Base-by-base conservation (phyloP, 352 stramenopile species). In the Phytopythium litorale region DNA sequence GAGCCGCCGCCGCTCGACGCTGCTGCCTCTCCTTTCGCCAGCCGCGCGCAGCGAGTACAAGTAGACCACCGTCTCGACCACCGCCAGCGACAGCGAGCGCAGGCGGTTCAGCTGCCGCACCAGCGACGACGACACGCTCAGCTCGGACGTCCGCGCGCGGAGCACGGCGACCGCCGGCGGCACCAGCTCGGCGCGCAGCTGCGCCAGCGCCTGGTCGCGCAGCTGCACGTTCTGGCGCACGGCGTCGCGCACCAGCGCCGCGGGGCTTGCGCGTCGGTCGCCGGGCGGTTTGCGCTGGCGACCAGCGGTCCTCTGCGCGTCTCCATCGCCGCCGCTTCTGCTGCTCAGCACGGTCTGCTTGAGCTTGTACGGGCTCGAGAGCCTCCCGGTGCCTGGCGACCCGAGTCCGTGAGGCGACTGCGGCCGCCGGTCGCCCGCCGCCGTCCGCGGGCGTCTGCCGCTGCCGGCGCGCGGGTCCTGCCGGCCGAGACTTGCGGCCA, bases 41-140 rank as follows among this genome's bases (percentile, higher is more conserved):
- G 13, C 15, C 5, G 42, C 40, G 13, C 79, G 35, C 52, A 89
- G 70, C 32, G 66, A 65, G 43, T 74, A 65, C 25, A 89, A 76
- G 33, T 88, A 88, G 50, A 77, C 63, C 32, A 88, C 70, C 59
- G 81, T 80, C 62, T 92, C 83, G 19, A 90, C 71, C 21, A 90
- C 71, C 16, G 75, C 75, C 28, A 92, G 73, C 33, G 80, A 84
- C 45, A 89, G 46, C 30, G 66, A 78, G 11, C 83, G 83, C 40
- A 92, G 66, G 18, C 66, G 72, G 60, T 92, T 92, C 15, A 92
- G 57, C 45, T 78, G 48, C 37, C 81, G 84, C 25, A 90, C 63
- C 23, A 79, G 51, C 45, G 66, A 64, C 21, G 71, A 60, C 11
- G 71, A 59, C 2, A 89, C 62, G 40, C 63, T 65, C 19, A 68